These are phyloP conservation scores for Ceratocystis ficicola DNA, from an alignment of 2,329 filamentous ascomycete genomes.

Conservation along the genomic window DNA sequence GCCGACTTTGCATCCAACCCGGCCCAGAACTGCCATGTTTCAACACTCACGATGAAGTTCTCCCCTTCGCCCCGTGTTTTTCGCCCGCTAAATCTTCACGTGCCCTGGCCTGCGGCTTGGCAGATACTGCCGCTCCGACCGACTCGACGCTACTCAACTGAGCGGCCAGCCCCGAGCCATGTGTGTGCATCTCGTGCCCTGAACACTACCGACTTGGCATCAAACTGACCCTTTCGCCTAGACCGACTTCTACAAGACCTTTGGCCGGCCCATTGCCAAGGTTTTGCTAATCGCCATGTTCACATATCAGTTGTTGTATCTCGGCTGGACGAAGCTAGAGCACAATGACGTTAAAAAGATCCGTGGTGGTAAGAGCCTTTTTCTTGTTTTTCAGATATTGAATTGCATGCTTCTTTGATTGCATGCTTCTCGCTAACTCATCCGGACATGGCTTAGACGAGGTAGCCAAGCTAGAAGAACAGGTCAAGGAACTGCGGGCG, in stretches of 20 bases:
- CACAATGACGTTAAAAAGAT: conserved; percentile 45
- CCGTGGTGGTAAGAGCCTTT: conserved; percentile 15
- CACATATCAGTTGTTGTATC: conserved; percentile 68
- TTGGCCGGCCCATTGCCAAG: conserved; percentile 61
- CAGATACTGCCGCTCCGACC: neutral
- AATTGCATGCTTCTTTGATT: neutral
- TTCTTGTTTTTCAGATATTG: neutral
- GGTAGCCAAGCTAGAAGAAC: conserved; percentile 8
- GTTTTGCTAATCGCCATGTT: conserved; percentile 62
- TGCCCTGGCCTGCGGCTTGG: neutral
- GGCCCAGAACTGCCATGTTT: neutral
- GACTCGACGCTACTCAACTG: conserved; percentile 15
- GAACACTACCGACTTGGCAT: neutral
- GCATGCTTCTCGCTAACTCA: conserved; percentile 4
- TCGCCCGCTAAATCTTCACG: neutral
- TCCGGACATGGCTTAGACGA: neutral
- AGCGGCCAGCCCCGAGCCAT: conserved; percentile 18
- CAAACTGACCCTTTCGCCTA: conserved; percentile 26
- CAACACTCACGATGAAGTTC: neutral
- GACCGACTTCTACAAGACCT: conserved; percentile 61
- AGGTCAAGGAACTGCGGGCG: conserved; percentile 13
- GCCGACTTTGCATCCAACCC: neutral
- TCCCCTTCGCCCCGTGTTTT: neutral
- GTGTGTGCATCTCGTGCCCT: conserved; percentile 3
- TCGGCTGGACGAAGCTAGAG: conserved; percentile 62